phyloP scores from a whole-genome alignment of 495 filamentous ascomycete species.

The Penicillium coprophilum region DNA sequence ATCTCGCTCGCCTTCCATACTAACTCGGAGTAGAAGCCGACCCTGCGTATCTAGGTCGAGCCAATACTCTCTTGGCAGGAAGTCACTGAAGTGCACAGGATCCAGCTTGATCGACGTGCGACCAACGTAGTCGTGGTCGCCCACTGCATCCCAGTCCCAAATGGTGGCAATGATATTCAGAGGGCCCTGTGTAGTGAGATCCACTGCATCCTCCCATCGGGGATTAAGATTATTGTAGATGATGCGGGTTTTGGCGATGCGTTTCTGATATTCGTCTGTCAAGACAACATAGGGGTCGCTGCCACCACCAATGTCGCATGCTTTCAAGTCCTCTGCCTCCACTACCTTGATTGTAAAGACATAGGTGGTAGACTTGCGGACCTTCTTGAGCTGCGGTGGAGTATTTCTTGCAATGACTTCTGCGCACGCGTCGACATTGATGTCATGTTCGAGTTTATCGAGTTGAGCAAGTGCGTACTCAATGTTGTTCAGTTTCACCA shows the following conservation, averaged over 20 bases:
- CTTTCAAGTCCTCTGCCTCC: conserved; percentile 96
- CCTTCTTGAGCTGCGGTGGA: conserved; percentile 54
- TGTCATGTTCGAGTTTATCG: conserved; percentile 82
- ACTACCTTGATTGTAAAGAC: conserved; percentile 99
- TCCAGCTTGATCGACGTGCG: conserved; percentile 94
- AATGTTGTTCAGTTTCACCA: conserved; percentile 97
- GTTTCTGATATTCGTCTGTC: conserved; percentile 95
- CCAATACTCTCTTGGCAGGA: conserved; percentile 94
- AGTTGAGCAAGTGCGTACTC: conserved; percentile 89
- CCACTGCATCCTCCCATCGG: conserved; percentile 95
- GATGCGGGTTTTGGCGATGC: conserved; percentile 91
- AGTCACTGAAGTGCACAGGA: conserved; percentile 92
- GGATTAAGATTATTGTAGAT: conserved; percentile 91
- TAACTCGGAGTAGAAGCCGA: conserved; percentile 81
- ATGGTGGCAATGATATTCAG: conserved; percentile 95
- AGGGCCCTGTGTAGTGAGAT: conserved; percentile 89
- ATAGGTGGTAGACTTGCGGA: conserved; percentile 71
- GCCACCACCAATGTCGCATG: conserved; percentile 89
- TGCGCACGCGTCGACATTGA: conserved; percentile 93
- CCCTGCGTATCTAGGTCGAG: conserved; percentile 96
- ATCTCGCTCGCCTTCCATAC: conserved; percentile 98
- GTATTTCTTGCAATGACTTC: conserved; percentile 70
- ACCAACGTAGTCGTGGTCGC: conserved; percentile 96
- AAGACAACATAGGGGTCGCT: conserved; percentile 98
- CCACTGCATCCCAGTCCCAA: conserved; percentile 97